A percentile compares a stretch with the other conserved stretches of the same genome.
These are phyloP conservation scores for Alternaria dauci DNA, from an alignment of 2,329 filamentous ascomycete genomes.

Conservation along the genomic window DNA sequence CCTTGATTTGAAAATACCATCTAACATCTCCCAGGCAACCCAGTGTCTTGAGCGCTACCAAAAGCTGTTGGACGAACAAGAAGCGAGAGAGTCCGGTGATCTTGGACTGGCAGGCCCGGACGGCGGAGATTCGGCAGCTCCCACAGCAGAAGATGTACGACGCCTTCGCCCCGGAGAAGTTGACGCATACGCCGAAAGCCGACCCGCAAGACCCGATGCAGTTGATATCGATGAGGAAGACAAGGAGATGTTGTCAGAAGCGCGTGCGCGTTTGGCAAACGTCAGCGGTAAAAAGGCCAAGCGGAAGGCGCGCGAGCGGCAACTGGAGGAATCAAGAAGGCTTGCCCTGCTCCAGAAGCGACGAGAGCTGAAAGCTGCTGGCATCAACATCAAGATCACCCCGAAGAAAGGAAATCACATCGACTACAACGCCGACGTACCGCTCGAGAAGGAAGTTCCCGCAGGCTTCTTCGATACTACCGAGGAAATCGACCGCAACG, in stretches of 20 bases:
- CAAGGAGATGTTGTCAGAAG: slow-evolving; percentile 99
- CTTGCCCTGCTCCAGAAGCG: slow-evolving; percentile 93
- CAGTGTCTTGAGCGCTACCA: slow-evolving; percentile 98
- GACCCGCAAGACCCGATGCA: slow-evolving; percentile 93
- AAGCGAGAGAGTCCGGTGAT: slow-evolving; percentile 82
- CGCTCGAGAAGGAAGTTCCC: slow-evolving; percentile 91
- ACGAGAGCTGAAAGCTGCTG: slow-evolving; percentile 93
- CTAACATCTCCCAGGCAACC: slow-evolving; percentile 66
- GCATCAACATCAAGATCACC: slow-evolving; percentile 96
- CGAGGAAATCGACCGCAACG: slow-evolving; percentile 82
- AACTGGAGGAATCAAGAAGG: slow-evolving; percentile 91
- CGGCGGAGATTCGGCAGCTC: slow-evolving; percentile 85
- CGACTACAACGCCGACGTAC: slow-evolving; percentile 99
- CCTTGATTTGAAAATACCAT: neutral
- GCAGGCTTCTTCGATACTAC: slow-evolving; percentile 92
- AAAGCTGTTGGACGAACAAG: slow-evolving; percentile 93
- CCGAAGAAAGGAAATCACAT: slow-evolving; percentile 95
- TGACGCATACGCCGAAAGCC: slow-evolving; percentile 96
- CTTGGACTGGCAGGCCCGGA: slow-evolving; percentile 85
- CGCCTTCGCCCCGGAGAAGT: slow-evolving; percentile 89
- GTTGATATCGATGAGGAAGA: slow-evolving; percentile 99
- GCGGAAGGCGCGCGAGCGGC: slow-evolving; percentile 92
- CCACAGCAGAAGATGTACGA: slow-evolving; percentile 90
- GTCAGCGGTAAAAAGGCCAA: slow-evolving; percentile 99
- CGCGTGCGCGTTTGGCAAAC: slow-evolving; percentile 92